Evolutionary conservation across 2,329 filamentous ascomycete species (phyloP), one percentile per base, ranked within the genome.

Genomic region (Neofusicoccum ribis): DNA sequence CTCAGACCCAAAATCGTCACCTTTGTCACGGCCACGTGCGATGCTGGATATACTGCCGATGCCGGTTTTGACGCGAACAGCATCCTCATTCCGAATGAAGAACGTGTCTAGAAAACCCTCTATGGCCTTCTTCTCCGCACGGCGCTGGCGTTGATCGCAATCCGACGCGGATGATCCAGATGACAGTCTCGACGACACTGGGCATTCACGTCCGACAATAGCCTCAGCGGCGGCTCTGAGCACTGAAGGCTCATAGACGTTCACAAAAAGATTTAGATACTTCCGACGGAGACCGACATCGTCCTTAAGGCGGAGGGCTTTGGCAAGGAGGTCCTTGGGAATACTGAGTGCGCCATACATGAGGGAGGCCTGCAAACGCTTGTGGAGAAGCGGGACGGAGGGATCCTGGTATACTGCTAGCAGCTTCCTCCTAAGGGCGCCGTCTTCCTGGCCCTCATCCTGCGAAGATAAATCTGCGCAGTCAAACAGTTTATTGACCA

Each of bases 231-330:
- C 86, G 1, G 82, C 80, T 63, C 79, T 78, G 46, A 90, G 76
- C 3, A 77, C 75, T 6, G 73, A 74, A 3, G 82, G 74, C 56
- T 88, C 79, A 71, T 89, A 90, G 1, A 82, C 84, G 54, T 85
- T 79, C 2, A 85, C 77, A 83, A 86, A 89, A 9, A 89, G 74
- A 59, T 83, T 80, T 46, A 87, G 72, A 67, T 87, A 88, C 44
- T 81, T 82, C 64, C 83, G 84, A 50, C 84, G 83, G 54, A 86
- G 75, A 3, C 86, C 87, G 47, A 89, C 72, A 70, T 90, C 87
- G 31, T 83, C 81, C 37, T 79, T 81, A 36, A 87, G 75, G 14
- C 84, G 78, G 20, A 77, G 76, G 8, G 78, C 78, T 58, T 78
- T 81, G 41, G 74, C 71, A 5, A 85, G 72, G 2, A 82, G 70